phyloP scores from a whole-genome alignment of 2,329 filamentous ascomycete genomes.

The Albifimbria verrucaria region DNA sequence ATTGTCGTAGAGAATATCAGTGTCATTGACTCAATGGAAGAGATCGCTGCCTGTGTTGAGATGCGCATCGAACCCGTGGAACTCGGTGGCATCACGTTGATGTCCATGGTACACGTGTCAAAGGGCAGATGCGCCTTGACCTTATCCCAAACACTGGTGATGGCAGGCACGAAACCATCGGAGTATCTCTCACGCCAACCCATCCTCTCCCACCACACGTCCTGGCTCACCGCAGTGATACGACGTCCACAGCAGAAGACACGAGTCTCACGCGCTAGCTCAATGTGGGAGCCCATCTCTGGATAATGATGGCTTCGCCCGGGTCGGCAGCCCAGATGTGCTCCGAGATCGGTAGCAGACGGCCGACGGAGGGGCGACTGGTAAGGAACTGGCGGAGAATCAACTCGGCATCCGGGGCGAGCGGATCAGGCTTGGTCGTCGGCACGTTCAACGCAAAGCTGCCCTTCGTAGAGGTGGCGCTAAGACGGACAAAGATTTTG shows the following conservation, averaged over 20 bases:
- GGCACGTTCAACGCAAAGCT: not conserved
- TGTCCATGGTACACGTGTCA: not conserved
- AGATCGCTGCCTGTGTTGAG: not conserved
- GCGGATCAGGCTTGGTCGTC: not conserved
- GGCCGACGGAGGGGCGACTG: not conserved
- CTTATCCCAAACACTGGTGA: not conserved
- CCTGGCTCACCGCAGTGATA: not conserved
- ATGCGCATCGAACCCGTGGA: not conserved
- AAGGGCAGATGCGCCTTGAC: not conserved
- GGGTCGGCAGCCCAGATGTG: not conserved
- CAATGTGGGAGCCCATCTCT: not conserved
- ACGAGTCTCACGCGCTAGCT: not conserved
- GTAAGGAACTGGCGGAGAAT: not conserved
- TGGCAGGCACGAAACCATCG: not conserved
- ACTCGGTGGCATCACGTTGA: not conserved
- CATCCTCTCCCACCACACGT: not conserved
- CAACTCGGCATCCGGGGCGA: not conserved
- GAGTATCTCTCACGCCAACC: not conserved
- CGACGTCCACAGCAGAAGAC: not conserved
- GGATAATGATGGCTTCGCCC: not conserved
- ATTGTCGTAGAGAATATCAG: not conserved
- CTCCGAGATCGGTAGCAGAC: not conserved
- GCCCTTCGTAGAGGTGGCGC: not conserved
- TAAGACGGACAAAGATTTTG: not conserved
- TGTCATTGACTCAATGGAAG: not conserved